Percentiles rank a stretch among this genome's conserved stretches.
Evolutionary conservation across 75 land plant genomes (phyloP).

Genomic region (Isoetes taiwanensis): DNA sequence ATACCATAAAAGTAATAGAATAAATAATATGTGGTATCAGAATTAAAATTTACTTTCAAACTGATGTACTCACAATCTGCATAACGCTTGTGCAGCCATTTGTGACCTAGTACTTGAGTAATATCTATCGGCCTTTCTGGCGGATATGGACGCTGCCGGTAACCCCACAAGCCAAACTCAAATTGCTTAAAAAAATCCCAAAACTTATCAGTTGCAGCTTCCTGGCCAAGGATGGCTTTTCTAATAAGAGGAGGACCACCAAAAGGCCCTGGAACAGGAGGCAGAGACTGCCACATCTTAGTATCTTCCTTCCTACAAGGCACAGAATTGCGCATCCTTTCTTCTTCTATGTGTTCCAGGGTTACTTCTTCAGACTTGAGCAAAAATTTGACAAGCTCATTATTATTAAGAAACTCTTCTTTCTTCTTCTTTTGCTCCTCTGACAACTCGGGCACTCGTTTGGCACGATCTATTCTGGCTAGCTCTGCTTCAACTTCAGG

Average conservation of each 20-base stretch:
- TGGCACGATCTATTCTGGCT: too few relatives aligned
- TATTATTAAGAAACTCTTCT: slow-evolving; percentile 24
- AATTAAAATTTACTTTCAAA: too few relatives aligned
- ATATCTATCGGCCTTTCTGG: slow-evolving; percentile 64
- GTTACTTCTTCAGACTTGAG: slow-evolving; percentile 33
- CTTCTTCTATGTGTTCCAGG: slow-evolving; percentile 28
- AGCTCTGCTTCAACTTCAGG: too few relatives aligned
- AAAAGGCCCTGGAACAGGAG: slow-evolving; percentile 41
- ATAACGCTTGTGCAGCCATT: slow-evolving; percentile 64
- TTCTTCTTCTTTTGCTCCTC: slow-evolving; percentile 36
- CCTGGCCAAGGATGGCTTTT: slow-evolving; percentile 33
- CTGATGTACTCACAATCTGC: slow-evolving; percentile 93
- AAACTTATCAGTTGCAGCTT: slow-evolving; percentile 52
- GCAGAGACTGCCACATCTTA: slow-evolving; percentile 61
- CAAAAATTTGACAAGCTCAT: slow-evolving; percentile 36
- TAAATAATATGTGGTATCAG: background rate
- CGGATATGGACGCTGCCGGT: slow-evolving; percentile 74
- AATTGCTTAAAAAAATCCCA: slow-evolving; percentile 86
- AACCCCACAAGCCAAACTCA: slow-evolving; percentile 80
- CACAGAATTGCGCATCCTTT: background rate
- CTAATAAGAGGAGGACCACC: slow-evolving; percentile 67
- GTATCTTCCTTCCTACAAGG: slow-evolving; percentile 57
- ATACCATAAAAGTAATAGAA: background rate
- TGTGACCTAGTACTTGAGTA: slow-evolving; percentile 71
- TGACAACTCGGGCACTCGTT: slow-evolving; percentile 42